These are phyloP conservation scores for Trichophaea hybrida DNA, from an alignment of 2,329 filamentous ascomycete genomes.

Conservation along the genomic window DNA sequence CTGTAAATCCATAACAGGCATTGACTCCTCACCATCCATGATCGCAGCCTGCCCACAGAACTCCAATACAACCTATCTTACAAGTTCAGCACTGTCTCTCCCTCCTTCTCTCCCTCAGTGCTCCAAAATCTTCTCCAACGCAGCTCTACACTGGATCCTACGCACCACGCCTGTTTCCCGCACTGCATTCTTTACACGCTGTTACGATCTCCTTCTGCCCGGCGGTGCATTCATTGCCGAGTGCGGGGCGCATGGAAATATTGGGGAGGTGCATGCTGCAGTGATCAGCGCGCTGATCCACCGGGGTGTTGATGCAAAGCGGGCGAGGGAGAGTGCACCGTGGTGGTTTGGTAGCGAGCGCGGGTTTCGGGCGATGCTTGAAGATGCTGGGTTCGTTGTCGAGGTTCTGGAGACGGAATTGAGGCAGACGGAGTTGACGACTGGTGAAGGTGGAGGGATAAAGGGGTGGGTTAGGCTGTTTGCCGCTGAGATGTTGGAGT, in stretches of 20 bases:
- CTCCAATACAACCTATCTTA: conserved; percentile 28
- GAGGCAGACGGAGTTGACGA: conserved; percentile 23
- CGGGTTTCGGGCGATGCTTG: conserved; percentile 13
- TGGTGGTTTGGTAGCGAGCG: conserved; percentile 23
- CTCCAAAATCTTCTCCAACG: conserved; percentile 35
- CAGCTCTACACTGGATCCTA: conserved; percentile 35
- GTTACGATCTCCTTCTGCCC: conserved; percentile 10
- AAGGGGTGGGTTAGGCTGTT: conserved; percentile 26
- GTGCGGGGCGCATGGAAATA: conserved; percentile 24
- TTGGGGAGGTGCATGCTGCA: conserved; percentile 23
- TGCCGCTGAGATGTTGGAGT: conserved; percentile 23
- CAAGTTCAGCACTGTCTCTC: conserved; percentile 18
- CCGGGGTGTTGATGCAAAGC: conserved; percentile 8
- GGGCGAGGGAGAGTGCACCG: conserved; percentile 13
- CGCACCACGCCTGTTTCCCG: conserved; percentile 8
- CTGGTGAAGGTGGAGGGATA: conserved; percentile 21
- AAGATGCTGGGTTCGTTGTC: conserved; percentile 21
- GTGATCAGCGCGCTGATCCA: conserved; percentile 15
- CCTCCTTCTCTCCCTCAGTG: conserved; percentile 22
- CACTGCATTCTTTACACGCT: background rate
- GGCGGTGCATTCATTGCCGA: conserved; percentile 23
- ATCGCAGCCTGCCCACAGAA: conserved; percentile 29
- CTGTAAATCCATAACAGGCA: conserved; percentile 29
- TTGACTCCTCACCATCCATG: conserved; percentile 33
- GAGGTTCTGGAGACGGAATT: conserved; percentile 22